Conservation (phyloP, 1,139 yeast genomes). For the Kodamaea suecica region DNA sequence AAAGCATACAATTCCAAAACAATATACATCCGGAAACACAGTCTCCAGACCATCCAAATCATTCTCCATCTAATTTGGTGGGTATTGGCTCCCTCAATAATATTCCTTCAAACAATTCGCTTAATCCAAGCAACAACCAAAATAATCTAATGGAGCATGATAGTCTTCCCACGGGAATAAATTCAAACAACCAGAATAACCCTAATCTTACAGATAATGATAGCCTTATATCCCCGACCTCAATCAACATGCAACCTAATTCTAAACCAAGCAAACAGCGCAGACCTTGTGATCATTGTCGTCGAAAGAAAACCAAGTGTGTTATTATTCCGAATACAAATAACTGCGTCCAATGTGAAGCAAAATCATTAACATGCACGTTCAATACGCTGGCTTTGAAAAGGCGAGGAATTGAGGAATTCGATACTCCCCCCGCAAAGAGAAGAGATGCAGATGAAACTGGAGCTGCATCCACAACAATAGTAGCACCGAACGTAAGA, state of each 20-base stretch:
- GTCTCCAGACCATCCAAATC: constrained; percentile 8
- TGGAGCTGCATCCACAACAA: constrained; percentile 9
- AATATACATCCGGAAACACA: constrained; percentile 20
- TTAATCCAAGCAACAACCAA: too few species aligned
- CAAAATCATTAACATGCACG: constrained; percentile 64
- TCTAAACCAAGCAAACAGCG: constrained; percentile 21
- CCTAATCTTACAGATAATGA: constrained; percentile 1
- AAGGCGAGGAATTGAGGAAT: constrained; percentile 24
- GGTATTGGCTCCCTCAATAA: background rate
- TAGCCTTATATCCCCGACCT: constrained; percentile 7
- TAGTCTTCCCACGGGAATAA: too few species aligned
- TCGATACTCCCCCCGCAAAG: constrained; percentile 16
- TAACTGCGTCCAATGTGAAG: constrained; percentile 67
- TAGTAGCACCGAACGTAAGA: constrained; percentile 50
- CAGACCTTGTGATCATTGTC: constrained; percentile 68
- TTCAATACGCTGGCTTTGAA: constrained; percentile 37
- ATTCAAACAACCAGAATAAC: constrained; percentile 5
- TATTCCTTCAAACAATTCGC: background rate
- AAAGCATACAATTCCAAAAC: constrained; percentile 35
- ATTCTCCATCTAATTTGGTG: constrained; percentile 1
- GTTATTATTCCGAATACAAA: constrained; percentile 55
- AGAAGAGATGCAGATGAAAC: constrained; percentile 7
- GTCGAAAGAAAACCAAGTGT: constrained; percentile 64
- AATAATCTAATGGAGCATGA: background rate
- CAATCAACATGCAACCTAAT: constrained; percentile 4